Conservation (phyloP, 306 rosid species). For the Echinosophora koreensis region DNA sequence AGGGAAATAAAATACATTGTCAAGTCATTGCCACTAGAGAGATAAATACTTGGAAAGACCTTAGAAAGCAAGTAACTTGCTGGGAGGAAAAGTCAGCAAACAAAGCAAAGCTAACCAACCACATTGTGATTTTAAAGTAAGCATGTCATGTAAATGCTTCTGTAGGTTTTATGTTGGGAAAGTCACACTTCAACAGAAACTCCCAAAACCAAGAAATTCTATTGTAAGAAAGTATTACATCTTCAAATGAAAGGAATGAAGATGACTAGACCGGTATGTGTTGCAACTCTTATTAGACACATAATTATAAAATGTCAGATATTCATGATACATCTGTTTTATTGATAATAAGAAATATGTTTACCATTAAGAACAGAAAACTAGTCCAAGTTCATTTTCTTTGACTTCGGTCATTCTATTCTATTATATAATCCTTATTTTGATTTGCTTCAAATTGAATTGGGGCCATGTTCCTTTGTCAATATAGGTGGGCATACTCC, state of each 20-base stretch:
- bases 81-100: background rate
- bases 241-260: conserved; percentile 18
- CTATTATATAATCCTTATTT: background rate
- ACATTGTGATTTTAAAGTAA: background rate
- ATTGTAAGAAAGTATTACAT: background rate
- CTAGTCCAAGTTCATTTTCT: background rate
- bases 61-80: background rate
- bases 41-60: background rate
- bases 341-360: background rate
- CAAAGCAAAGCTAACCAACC: conserved; percentile 16
- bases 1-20: background rate
- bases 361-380: conserved; percentile 10
- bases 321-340: conserved; percentile 7
- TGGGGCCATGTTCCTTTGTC: conserved; percentile 9
- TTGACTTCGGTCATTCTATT: background rate
- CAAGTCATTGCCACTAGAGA: background rate
- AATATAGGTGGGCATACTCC: background rate
- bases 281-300: background rate
- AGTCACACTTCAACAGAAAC: background rate
- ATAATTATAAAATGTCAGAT: conserved; percentile 5
- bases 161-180: background rate
- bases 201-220: background rate
- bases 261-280: conserved; percentile 1
- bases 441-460: background rate
- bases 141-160: background rate